Evolutionary conservation across 2,329 filamentous ascomycete genomes (phyloP).

Genomic region (Colletotrichum abscissum): DNA sequence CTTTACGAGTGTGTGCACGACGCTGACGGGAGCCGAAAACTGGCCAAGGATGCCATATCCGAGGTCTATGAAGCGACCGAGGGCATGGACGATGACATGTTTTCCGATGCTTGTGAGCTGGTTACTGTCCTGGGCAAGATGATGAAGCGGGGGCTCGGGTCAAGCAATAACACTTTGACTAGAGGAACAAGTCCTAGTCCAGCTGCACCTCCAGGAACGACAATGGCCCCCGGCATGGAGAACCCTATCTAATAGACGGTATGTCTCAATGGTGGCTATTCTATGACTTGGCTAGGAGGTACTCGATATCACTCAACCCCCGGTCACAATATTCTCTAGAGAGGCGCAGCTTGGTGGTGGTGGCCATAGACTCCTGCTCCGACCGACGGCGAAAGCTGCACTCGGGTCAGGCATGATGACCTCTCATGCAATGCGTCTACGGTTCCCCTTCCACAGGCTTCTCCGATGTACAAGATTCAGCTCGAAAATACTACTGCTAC

Average conservation of each 20-base stretch:
- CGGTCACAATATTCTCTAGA: not conserved
- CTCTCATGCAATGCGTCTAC: not conserved
- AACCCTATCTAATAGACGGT: conserved; percentile 53
- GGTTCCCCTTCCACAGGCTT: not conserved
- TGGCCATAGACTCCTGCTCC: not conserved
- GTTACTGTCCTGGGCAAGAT: conserved; percentile 89
- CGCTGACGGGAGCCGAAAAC: conserved; percentile 75
- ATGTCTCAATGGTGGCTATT: not conserved
- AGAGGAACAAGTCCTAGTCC: conserved; percentile 47
- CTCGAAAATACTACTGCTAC: not conserved
- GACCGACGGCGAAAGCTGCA: not conserved
- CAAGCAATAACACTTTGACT: conserved; percentile 47
- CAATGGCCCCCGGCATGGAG: conserved; percentile 51
- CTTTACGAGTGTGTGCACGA: conserved; percentile 94
- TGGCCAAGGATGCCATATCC: conserved; percentile 86
- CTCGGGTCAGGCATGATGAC: not conserved
- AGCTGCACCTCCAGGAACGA: conserved; percentile 37
- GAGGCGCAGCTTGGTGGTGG: not conserved
- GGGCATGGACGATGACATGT: conserved; percentile 95
- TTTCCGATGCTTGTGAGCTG: conserved; percentile 88
- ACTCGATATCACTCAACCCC: not conserved
- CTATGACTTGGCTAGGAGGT: not conserved
- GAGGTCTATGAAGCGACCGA: conserved; percentile 93
- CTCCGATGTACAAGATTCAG: not conserved
- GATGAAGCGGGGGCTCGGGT: conserved; percentile 78